Base-by-base conservation (phyloP, 1,139 yeast genomes). In the Blastobotrys buckinghamii region DNA sequence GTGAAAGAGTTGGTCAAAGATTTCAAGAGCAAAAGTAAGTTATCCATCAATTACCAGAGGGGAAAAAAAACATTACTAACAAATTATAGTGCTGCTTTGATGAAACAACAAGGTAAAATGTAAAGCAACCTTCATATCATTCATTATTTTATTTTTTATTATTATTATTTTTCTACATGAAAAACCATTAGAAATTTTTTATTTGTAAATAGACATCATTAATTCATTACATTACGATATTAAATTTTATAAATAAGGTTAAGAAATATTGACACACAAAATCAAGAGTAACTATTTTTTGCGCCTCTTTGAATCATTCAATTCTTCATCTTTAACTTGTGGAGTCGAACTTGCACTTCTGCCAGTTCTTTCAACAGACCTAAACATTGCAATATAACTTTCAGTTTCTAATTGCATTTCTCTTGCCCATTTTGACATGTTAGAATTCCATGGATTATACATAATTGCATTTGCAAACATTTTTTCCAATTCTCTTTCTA, bases 1-100 rank as follows among this genome's bases (percentile, higher is more conserved):
- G 94, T 70, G 98, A 92, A 75, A 84, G 98, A 69, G 96, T 94
- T 51, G 98, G 98, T 45, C 95, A 87, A 71, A 83, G 98, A 73
- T 92, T 92, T 89, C 97, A 92, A 72, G 98, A 92, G 68, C 97
- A 90, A 72, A 92, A 90, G 51, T 49, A 39, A 26, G 51, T 49
- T 12, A 27, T 12, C 15, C 20, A 9, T 30, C 27, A 29, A 7
- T 26, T 26, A 10, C 10, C 6, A n/a, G n/a, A n/a, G n/a, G n/a
- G n/a, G 24, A 44, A 61, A 52, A 16, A 17, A 32, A n/a, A 19
- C 38, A 19, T 20, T n/a, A 27, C 43, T 24, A 22, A 40, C 35
- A n/a, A 7, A 9, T 10, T 17, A 27, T 38, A 49, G 51, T 44
- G 63, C 63, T 39, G 58, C 57, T 27, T 48, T 59, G 50, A 59